A percentile compares a stretch with the other conserved stretches of the same genome.
These are phyloP conservation scores for Orbilia oligospora DNA, from an alignment of 2,329 filamentous ascomycete species.

Conservation along the genomic window DNA sequence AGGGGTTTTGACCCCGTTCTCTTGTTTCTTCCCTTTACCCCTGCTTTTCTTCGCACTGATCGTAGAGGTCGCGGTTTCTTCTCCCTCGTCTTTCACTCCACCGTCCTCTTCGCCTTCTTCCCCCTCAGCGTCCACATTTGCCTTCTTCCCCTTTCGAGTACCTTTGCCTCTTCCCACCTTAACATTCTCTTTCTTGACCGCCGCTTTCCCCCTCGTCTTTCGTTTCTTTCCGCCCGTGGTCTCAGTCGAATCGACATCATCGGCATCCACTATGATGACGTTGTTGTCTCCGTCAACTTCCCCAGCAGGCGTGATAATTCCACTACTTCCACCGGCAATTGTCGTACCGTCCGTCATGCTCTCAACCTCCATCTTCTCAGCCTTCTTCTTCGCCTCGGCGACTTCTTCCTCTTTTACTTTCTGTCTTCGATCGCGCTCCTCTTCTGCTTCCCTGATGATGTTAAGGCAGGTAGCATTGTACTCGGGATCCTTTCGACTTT, in stretches of 20 bases:
- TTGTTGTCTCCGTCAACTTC: constrained; percentile 57
- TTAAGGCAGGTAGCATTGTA: constrained; percentile 56
- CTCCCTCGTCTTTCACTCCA: constrained; percentile 9
- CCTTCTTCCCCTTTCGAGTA: constrained; percentile 6
- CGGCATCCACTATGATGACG: constrained; percentile 51
- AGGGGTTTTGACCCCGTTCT: constrained; percentile 22
- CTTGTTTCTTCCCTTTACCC: constrained; percentile 37
- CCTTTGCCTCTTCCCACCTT: constrained; percentile 12
- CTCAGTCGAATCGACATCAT: constrained; percentile 45
- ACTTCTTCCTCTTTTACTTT: constrained; percentile 14
- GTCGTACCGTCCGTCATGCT: constrained; percentile 59
- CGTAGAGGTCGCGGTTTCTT: constrained; percentile 22
- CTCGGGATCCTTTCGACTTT: constrained; percentile 51
- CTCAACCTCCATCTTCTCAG: constrained; percentile 57
- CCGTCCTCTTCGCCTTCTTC: neutral
- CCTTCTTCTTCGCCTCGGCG: constrained; percentile 44
- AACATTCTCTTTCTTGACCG: constrained; percentile 44
- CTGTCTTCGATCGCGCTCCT: constrained; percentile 42
- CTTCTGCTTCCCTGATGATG: constrained; percentile 47
- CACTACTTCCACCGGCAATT: constrained; percentile 46
- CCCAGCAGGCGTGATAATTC: constrained; percentile 53
- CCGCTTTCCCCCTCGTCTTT: constrained; percentile 42
- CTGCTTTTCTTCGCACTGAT: constrained; percentile 29
- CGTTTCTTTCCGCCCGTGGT: constrained; percentile 40
- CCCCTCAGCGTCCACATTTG: neutral